Conservation (phyloP, 1,284 basidiomycete species). For the Tylopilus sp. region DNA sequence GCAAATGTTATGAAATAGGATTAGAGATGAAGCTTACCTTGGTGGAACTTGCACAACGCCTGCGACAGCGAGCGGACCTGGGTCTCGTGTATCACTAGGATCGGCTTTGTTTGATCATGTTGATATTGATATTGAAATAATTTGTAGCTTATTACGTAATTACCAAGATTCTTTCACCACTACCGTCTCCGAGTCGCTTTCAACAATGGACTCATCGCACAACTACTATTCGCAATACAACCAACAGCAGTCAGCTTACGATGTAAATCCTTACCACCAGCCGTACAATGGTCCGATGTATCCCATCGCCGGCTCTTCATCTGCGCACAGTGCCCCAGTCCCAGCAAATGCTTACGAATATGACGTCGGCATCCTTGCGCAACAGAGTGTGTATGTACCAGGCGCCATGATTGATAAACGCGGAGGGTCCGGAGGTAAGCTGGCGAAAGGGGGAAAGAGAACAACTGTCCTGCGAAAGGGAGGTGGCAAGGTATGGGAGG, state of each 20-base stretch:
- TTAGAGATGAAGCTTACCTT: slow-evolving; percentile 46
- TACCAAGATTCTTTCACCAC: not conserved
- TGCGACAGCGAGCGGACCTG: slow-evolving; percentile 29
- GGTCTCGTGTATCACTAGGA: slow-evolving; percentile 7
- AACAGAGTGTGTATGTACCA: slow-evolving; percentile 83
- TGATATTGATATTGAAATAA: slow-evolving; percentile 19
- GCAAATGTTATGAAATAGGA: not conserved
- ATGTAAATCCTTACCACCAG: slow-evolving; percentile 73
- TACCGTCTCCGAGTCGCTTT: not conserved
- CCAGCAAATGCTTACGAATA: slow-evolving; percentile 88
- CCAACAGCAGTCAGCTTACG: slow-evolving; percentile 47
- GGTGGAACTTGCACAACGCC: slow-evolving; percentile 42
- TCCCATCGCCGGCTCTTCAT: slow-evolving; percentile 57
- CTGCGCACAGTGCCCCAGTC: slow-evolving; percentile 70
- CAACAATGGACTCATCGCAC: slow-evolving; percentile 29
- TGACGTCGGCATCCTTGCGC: slow-evolving; percentile 79
- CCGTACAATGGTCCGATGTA: slow-evolving; percentile 72
- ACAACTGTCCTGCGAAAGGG: slow-evolving; percentile 94
- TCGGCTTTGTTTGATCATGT: slow-evolving; percentile 27
- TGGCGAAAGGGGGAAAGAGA: slow-evolving; percentile 86
- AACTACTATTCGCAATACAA: slow-evolving; percentile 43
- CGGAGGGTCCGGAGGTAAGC: slow-evolving; percentile 76
- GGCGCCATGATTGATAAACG: slow-evolving; percentile 83
- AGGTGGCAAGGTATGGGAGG: slow-evolving; percentile 95
- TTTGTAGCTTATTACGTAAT: slow-evolving; percentile 22